phyloP scores from a whole-genome alignment of 2,329 filamentous ascomycete species.

The Purpureocillium lavendulum region DNA sequence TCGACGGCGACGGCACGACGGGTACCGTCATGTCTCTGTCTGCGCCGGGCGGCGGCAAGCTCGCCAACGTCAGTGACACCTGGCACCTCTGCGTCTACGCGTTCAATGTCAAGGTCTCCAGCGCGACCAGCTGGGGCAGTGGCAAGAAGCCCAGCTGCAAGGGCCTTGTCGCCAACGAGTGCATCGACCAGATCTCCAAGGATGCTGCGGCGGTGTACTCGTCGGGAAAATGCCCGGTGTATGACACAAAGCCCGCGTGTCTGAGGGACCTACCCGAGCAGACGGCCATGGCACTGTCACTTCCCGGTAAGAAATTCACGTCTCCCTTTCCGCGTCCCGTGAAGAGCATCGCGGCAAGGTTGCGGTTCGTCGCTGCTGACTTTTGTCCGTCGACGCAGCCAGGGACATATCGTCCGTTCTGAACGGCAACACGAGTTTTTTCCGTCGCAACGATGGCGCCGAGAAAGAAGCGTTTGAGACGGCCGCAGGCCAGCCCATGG shows the following conservation, averaged over 20 bases:
- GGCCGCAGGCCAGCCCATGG: constrained; percentile 2
- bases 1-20: neutral
- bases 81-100: constrained; percentile 7
- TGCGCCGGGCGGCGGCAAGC: neutral
- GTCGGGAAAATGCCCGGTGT: neutral
- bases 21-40: constrained; percentile 5
- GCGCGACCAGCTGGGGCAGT: neutral
- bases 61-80: constrained; percentile 2
- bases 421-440: constrained; percentile 4
- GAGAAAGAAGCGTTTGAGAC: neutral
- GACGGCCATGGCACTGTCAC: neutral
- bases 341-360: too few relatives aligned
- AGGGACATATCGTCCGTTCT: constrained; percentile 1
- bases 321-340: too few relatives aligned
- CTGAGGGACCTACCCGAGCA: constrained; percentile 3
- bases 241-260: constrained; percentile 3
- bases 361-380: too few relatives aligned
- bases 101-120: constrained; percentile 2
- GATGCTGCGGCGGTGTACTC: constrained; percentile 1
- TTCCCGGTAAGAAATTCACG: neutral
- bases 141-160: constrained; percentile 5
- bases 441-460: constrained; percentile 1
- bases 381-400: neutral
- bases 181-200: constrained; percentile 3
- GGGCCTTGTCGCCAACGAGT: constrained; percentile 4